Conservation (phyloP, 2,329 filamentous ascomycete species). For the Elsinoe ampelina region DNA sequence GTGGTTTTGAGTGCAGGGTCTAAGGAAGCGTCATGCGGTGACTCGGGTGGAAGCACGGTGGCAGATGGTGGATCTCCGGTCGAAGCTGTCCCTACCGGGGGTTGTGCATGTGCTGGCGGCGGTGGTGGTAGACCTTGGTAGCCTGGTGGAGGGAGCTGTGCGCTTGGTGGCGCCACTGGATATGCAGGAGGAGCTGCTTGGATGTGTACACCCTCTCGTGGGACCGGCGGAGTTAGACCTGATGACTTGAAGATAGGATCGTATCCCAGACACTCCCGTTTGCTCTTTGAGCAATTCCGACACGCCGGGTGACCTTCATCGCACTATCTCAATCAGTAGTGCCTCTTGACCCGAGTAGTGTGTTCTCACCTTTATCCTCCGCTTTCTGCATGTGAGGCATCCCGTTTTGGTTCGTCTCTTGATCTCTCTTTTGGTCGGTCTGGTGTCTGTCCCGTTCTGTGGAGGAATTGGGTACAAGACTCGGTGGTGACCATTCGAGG, state of each 20-base stretch:
- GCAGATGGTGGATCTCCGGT: constrained; percentile 35
- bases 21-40: constrained; percentile 16
- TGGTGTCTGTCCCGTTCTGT: constrained; percentile 44
- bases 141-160: not conserved
- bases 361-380: constrained; percentile 58
- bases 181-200: not conserved
- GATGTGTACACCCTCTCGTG: not conserved
- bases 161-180: not conserved
- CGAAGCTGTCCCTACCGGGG: constrained; percentile 47
- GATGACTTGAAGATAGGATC: constrained; percentile 67
- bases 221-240: not conserved
- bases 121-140: constrained; percentile 23
- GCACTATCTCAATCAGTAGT: constrained; percentile 50
- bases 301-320: constrained; percentile 92
- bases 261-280: constrained; percentile 78
- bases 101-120: constrained; percentile 62
- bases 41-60: constrained; percentile 24
- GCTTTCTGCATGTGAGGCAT: constrained; percentile 50
- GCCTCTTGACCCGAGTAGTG: not conserved
- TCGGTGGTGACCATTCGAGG: constrained; percentile 20
- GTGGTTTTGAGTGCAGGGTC: not conserved
- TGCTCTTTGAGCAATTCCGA: constrained; percentile 81
- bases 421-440: constrained; percentile 62
- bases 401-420: constrained; percentile 66
- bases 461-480: constrained; percentile 51